These are phyloP conservation scores for Coprinellus micaceus DNA, from an alignment of 768 basidiomycete genomes.

Conservation along the genomic window DNA sequence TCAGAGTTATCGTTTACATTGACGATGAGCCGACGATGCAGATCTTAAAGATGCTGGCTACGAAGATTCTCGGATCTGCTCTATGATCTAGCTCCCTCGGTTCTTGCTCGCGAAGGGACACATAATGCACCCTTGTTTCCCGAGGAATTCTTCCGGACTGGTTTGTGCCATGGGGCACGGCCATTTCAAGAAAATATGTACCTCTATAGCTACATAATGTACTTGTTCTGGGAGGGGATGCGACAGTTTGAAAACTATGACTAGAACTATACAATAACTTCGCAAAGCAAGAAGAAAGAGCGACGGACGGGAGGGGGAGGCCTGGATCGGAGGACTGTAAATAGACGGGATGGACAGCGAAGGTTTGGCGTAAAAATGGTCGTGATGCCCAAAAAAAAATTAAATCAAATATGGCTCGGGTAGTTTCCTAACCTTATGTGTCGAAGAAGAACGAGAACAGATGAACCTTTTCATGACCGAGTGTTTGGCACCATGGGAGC, in stretches of 20 bases:
- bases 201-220: too few relatives aligned
- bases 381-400: neutral
- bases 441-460: neutral
- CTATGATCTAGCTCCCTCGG: neutral
- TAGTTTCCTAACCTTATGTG: neutral
- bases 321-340: too few relatives aligned
- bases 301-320: neutral
- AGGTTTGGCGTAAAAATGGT: too few relatives aligned
- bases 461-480: too few relatives aligned
- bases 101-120: slow-evolving; percentile 31
- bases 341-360: too few relatives aligned
- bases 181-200: too few relatives aligned
- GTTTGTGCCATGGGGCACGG: too few relatives aligned
- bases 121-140: neutral
- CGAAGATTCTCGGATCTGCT: slow-evolving; percentile 78
- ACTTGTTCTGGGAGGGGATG: too few relatives aligned
- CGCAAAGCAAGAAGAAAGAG: neutral
- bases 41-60: slow-evolving; percentile 77
- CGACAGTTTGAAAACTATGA: neutral
- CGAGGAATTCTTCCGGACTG: too few relatives aligned
- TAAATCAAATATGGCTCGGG: too few relatives aligned
- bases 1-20: too few relatives aligned
- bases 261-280: neutral
- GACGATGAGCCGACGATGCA: too few relatives aligned
- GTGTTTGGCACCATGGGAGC: neutral